These are phyloP conservation scores for Entonaema liquescens DNA, from an alignment of 495 filamentous ascomycete species.

Conservation along the genomic window DNA sequence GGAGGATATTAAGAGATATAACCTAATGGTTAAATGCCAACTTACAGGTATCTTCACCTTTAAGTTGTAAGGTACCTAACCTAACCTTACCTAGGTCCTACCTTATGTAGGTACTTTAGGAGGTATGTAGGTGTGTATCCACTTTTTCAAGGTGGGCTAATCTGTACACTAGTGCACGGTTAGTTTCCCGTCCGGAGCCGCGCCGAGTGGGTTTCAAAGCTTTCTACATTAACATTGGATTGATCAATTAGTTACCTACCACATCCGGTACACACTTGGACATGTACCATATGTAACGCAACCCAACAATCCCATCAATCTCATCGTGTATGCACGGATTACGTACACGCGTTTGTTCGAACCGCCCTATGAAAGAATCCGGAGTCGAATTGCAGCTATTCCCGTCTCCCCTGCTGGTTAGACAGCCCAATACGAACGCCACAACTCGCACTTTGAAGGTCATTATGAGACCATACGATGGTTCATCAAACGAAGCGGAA, in stretches of 20 bases:
- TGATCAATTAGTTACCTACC: neutral
- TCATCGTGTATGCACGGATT: neutral
- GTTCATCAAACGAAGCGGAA: conserved; percentile 45
- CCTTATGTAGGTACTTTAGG: too few species aligned
- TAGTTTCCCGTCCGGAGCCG: conserved; percentile 14
- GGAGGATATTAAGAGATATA: neutral
- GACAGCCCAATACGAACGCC: conserved; percentile 2
- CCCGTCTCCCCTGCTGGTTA: conserved; percentile 5
- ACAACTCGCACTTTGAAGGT: neutral
- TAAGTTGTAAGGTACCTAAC: neutral
- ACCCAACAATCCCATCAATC: neutral
- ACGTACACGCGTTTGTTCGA: neutral
- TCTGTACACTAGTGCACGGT: conserved; percentile 1
- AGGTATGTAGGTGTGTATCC: neutral
- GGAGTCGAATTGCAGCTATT: neutral
- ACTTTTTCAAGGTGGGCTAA: neutral
- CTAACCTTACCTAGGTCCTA: neutral
- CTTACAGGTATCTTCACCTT: too few species aligned
- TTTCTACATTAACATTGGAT: neutral
- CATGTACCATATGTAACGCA: neutral
- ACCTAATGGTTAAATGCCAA: neutral
- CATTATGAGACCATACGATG: conserved; percentile 33
- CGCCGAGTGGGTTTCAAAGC: conserved; percentile 9
- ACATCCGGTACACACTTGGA: neutral
- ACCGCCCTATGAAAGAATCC: neutral